Conservation (phyloP, 257 asterid species). For the Solanum rostratum region DNA sequence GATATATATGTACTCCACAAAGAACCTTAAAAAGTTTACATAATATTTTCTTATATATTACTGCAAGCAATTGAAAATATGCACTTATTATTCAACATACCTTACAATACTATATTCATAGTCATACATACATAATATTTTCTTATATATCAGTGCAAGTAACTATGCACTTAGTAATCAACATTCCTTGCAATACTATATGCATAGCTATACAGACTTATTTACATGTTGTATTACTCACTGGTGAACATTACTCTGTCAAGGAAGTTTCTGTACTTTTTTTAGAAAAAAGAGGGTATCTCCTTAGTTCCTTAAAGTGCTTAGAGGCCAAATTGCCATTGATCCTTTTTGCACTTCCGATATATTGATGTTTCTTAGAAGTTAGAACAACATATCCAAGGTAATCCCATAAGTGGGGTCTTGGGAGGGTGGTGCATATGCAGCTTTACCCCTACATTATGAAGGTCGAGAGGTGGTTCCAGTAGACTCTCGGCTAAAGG, state of each 20-base stretch:
- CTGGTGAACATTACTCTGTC: background rate
- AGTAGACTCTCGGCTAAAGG: too few species aligned
- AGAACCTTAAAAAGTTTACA: background rate
- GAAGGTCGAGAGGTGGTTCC: background rate
- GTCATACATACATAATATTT: background rate
- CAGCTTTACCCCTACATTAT: background rate
- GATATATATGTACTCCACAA: background rate
- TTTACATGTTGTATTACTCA: background rate
- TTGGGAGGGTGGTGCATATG: background rate
- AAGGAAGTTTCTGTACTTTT: background rate
- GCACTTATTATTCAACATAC: background rate
- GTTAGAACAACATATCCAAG: background rate
- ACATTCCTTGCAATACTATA: background rate
- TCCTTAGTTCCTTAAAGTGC: background rate
- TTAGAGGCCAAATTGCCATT: background rate
- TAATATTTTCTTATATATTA: background rate
- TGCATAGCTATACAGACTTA: background rate
- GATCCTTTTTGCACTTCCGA: background rate
- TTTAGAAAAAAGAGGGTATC: background rate
- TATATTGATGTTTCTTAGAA: background rate
- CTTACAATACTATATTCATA: background rate
- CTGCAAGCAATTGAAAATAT: background rate
- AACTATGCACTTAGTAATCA: background rate
- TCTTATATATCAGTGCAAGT: background rate
- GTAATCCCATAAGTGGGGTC: background rate